Evolutionary conservation across 208 protist genomes (phyloP).

Genomic region (Balamuthia mandrillaris): DNA sequence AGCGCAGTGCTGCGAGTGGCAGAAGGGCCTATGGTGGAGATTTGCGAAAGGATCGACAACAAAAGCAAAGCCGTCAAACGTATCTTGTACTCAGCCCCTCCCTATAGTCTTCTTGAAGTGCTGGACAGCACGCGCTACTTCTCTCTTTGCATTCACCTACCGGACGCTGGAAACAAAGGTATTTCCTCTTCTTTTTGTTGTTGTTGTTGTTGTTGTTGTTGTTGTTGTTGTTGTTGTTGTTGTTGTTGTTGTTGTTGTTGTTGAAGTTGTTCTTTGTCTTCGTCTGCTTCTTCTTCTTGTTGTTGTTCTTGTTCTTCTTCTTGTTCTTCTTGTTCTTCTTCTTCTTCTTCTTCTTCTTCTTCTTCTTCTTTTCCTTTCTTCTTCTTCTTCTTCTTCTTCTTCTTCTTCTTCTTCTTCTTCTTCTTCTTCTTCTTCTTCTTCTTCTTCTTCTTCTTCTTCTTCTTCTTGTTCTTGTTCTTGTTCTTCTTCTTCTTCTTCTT

Average conservation of each 20-base stretch:
- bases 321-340: too few species aligned
- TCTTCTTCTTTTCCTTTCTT: too few species aligned
- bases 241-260: background rate
- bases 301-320: too few species aligned
- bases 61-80: background rate
- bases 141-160: background rate
- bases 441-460: too few species aligned
- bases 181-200: background rate
- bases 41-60: background rate
- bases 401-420: too few species aligned
- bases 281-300: too few species aligned
- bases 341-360: too few species aligned
- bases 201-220: background rate
- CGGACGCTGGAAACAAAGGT: background rate
- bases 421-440: too few species aligned
- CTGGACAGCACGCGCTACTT: background rate
- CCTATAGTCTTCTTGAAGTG: background rate
- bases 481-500: background rate
- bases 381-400: too few species aligned
- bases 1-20: background rate
- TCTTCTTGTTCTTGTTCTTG: background rate
- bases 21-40: background rate
- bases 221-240: background rate
- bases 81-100: background rate
- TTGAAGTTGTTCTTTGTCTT: background rate